Base-by-base conservation (phyloP, 1,139 yeast species). In the Lodderomyces theae region DNA sequence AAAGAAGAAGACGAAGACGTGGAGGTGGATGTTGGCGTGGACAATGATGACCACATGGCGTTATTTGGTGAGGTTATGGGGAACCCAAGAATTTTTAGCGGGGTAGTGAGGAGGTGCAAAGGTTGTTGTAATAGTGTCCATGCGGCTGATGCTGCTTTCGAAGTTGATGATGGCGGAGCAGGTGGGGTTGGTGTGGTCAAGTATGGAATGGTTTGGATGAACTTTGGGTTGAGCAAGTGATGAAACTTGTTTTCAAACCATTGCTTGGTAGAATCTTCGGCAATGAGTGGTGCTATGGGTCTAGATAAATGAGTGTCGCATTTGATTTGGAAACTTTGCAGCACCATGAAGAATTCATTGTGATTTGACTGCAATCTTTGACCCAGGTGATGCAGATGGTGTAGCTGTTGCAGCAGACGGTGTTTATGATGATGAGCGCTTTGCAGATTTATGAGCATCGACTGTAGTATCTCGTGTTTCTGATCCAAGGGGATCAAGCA, bases 281-380 rank as follows among this genome's bases (percentile, higher is more conserved):
- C 82, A 19, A 79, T 58, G 32, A 85, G 57, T 0, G 92, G 90
- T 37, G 71, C 50, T 3, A 82, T 47, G 0, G 88, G 86, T 3
- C 52, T 56, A 3, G 79, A 58, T 9, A 57, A 51, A 0, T 60
- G 46, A 1, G 59, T 43, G 33, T 64, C 67, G 50, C 83, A 77
- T n/a, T 46, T 40, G 24, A 62, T 51, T n/a, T 54, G 49, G 29
- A 48, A 41, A 33, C 57, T 47, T 4, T 51, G 49, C 19, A 51
- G 46, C 16, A 35, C 28, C 38, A 35, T 35, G 25, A 35, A 35
- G 19, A 61, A 37, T 13, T 56, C n/a, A n/a, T n/a, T 47, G 11
- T 56, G 54, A 6, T 42, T 38, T 2, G 51, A 34, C 2, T 44
- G 38, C 21, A 58, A 48, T 9, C 23, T n/a, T n/a, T n/a, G n/a